These are phyloP conservation scores for Passalora sequoiae DNA, from an alignment of 2,329 filamentous ascomycete species.

Conservation along the genomic window DNA sequence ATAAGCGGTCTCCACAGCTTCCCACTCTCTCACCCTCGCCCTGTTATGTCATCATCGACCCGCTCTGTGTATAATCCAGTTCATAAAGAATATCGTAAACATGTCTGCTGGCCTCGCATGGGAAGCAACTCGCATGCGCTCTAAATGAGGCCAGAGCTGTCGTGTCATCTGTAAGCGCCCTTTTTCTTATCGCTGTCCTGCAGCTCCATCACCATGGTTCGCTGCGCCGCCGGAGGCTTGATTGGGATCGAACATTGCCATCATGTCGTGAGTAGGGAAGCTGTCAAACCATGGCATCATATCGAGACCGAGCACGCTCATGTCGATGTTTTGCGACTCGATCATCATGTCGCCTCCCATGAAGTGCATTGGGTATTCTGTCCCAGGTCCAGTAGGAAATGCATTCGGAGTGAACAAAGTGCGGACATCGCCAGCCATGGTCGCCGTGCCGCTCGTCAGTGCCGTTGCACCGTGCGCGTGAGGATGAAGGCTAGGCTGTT, in stretches of 20 bases:
- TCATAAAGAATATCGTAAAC: no score
- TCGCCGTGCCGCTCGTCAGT: constrained; percentile 12
- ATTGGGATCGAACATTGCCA: constrained; percentile 21
- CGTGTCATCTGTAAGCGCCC: no score
- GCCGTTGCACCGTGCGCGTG: constrained; percentile 2
- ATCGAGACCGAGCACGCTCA: constrained; percentile 62
- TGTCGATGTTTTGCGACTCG: constrained; percentile 71
- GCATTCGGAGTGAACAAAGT: constrained; percentile 8
- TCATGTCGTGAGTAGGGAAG: constrained; percentile 45
- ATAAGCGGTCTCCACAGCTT: constrained; percentile 4
- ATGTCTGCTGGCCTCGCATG: no score
- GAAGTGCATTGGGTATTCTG: constrained; percentile 25
- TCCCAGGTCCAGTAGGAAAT: constrained; percentile 5
- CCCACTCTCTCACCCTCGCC: no score
- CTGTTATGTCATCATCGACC: constrained; percentile 10
- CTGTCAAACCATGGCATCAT: constrained; percentile 74
- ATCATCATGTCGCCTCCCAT: constrained; percentile 57
- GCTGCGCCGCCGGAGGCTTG: constrained; percentile 8
- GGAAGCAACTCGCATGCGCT: no score
- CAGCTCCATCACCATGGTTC: constrained; percentile 5
- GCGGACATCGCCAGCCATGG: constrained; percentile 23
- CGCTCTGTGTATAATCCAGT: no score
- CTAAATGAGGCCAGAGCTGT: no score
- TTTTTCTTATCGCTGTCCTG: no score
- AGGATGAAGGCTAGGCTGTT: constrained; percentile 7